phyloP scores from a whole-genome alignment of 768 basidiomycete genomes.

The Amanita molliuscula region DNA sequence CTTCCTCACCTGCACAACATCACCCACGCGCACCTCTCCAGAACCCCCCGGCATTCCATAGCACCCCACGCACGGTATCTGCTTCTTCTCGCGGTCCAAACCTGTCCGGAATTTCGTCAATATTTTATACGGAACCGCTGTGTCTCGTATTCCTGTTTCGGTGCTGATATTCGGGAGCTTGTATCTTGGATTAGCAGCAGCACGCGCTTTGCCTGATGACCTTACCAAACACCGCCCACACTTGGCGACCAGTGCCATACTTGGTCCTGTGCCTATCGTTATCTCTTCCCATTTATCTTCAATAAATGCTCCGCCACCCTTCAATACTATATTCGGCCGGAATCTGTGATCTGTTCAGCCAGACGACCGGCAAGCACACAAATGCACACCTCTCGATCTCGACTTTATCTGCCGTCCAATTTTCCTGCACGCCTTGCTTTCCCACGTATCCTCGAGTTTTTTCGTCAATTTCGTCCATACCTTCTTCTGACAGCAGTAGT shows the following conservation, averaged over 20 bases:
- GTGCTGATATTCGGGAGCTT: conserved; percentile 54
- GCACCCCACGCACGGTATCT: conserved; percentile 56
- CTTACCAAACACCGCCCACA: conserved; percentile 67
- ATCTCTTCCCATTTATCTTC: conserved; percentile 67
- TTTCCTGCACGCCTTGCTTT: conserved; percentile 35
- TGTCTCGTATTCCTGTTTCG: conserved; percentile 52
- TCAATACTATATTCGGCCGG: conserved; percentile 66
- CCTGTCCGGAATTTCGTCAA: conserved; percentile 64
- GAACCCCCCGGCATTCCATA: conserved; percentile 43
- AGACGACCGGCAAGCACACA: conserved; percentile 8
- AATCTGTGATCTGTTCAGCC: conserved; percentile 34
- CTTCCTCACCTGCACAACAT: conserved; percentile 41
- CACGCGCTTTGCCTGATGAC: background rate
- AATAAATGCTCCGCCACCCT: conserved; percentile 57
- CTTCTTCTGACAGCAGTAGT: conserved; percentile 58
- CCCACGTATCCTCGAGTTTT: conserved; percentile 37
- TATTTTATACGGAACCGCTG: conserved; percentile 67
- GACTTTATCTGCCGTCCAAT: conserved; percentile 42
- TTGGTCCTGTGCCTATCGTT: conserved; percentile 33
- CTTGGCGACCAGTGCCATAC: conserved; percentile 52
- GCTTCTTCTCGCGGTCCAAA: conserved; percentile 35
- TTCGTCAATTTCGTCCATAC: conserved; percentile 39
- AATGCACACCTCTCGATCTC: conserved; percentile 46
- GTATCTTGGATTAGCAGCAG: background rate
- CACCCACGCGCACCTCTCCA: conserved; percentile 54